Percentiles rank a stretch among this genome's conserved stretches.
Evolutionary conservation across 192 early-diverging fungal species (phyloP).

Genomic region (Coemansia furcata): DNA sequence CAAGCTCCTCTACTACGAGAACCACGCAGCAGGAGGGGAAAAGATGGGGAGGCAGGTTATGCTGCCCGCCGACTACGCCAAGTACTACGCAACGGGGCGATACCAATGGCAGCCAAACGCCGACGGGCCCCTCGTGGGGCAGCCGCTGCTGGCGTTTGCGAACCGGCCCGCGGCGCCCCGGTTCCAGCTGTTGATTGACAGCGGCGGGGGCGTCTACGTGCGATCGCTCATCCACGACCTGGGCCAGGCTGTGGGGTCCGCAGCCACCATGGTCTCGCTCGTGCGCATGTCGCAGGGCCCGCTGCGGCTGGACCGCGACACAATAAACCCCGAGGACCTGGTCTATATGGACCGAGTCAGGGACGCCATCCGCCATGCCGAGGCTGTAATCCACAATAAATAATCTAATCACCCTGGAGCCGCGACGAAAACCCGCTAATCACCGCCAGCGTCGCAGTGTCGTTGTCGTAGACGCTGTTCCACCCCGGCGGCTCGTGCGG

Average conservation of each 20-base stretch:
- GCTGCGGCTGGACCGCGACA: conserved; percentile 50
- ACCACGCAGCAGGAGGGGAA: neutral
- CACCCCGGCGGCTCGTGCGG: conserved; percentile 62
- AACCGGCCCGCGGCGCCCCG: conserved; percentile 29
- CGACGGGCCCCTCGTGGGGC: neutral
- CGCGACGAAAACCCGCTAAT: conserved; percentile 7
- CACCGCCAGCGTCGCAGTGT: conserved; percentile 29
- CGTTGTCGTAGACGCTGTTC: conserved; percentile 65
- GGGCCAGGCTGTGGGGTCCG: conserved; percentile 54
- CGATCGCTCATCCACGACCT: conserved; percentile 70
- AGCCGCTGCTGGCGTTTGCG: conserved; percentile 16
- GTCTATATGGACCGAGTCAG: conserved; percentile 22
- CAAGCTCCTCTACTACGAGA: conserved; percentile 20
- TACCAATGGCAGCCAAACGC: conserved; percentile 15
- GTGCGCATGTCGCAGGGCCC: conserved; percentile 59
- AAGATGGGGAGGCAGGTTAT: conserved; percentile 7
- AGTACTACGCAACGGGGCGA: conserved; percentile 21
- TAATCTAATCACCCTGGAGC: neutral
- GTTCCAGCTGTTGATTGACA: conserved; percentile 60
- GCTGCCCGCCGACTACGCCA: conserved; percentile 9
- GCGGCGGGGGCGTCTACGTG: conserved; percentile 73
- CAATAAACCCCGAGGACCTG: conserved; percentile 46
- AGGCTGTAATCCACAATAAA: conserved; percentile 2
- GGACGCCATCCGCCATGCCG: conserved; percentile 23
- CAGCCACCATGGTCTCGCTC: conserved; percentile 63